Conservation (phyloP, 2,329 filamentous ascomycete species). For the Sclerotiophoma versabilis region DNA sequence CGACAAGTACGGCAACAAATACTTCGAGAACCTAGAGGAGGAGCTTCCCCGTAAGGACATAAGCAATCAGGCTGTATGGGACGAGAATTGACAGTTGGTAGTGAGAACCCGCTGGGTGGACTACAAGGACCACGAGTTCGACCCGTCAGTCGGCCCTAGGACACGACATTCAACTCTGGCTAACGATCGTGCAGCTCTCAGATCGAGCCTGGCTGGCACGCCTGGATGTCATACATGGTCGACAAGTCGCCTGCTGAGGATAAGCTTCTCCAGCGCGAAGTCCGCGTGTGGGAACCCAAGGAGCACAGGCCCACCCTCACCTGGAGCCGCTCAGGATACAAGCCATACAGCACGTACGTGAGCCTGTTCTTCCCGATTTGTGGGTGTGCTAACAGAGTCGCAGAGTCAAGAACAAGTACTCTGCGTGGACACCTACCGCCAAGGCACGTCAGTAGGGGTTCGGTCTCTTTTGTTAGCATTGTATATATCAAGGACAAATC, state of each 20-base stretch:
- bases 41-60: conserved; percentile 81
- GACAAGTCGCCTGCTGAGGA: conserved; percentile 86
- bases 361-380: background rate
- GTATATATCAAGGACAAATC: conserved; percentile 32
- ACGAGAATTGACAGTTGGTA: conserved; percentile 48
- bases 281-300: conserved; percentile 77
- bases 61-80: background rate
- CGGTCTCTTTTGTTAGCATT: conserved; percentile 25
- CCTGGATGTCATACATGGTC: conserved; percentile 93
- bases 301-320: conserved; percentile 80
- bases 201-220: conserved; percentile 96
- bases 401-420: conserved; percentile 60
- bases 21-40: conserved; percentile 87
- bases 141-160: conserved; percentile 64
- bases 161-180: conserved; percentile 13
- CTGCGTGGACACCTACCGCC: conserved; percentile 57
- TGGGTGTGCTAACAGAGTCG: conserved; percentile 15
- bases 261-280: conserved; percentile 69
- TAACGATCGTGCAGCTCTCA: conserved; percentile 67
- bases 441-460: conserved; percentile 49
- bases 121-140: conserved; percentile 87
- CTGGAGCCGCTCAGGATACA: conserved; percentile 78
- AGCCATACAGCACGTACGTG: conserved; percentile 93
- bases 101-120: conserved; percentile 98
- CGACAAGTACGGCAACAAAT: conserved; percentile 97